Conservation (phyloP, 306 rosid genomes). For the Crotalaria pallida region DNA sequence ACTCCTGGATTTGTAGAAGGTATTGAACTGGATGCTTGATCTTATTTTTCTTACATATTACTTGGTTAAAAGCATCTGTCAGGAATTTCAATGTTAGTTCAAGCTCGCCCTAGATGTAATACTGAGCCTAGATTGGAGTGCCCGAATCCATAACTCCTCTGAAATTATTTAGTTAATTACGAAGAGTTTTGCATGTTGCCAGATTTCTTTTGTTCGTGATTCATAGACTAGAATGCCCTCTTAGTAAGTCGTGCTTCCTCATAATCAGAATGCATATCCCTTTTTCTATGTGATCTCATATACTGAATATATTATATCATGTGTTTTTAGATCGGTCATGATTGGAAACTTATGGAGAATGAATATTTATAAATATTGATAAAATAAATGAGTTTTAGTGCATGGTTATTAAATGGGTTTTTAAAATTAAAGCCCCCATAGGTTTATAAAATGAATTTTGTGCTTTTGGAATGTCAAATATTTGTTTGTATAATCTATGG, state of each 20-base stretch:
- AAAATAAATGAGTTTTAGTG: background rate
- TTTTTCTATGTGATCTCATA: background rate
- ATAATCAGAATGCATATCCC: background rate
- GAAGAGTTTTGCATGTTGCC: background rate
- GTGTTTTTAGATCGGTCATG: background rate
- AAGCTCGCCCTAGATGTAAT: background rate
- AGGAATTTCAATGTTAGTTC: background rate
- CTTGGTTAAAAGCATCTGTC: background rate
- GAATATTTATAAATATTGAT: background rate
- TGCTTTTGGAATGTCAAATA: constrained; percentile 3
- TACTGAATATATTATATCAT: background rate
- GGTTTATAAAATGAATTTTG: background rate
- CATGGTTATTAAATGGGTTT: background rate
- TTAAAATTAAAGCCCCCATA: background rate
- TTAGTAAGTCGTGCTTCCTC: background rate
- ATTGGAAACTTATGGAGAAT: background rate
- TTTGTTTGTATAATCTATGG: background rate
- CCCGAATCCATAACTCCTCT: background rate
- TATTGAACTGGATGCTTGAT: constrained; percentile 16
- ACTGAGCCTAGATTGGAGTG: background rate
- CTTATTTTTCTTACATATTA: background rate
- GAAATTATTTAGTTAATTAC: background rate
- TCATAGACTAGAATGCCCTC: background rate
- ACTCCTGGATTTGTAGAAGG: constrained; percentile 86
- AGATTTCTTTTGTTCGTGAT: background rate